Conservation (phyloP, 805 yeast species). For the Myxozyma geophila region DNA sequence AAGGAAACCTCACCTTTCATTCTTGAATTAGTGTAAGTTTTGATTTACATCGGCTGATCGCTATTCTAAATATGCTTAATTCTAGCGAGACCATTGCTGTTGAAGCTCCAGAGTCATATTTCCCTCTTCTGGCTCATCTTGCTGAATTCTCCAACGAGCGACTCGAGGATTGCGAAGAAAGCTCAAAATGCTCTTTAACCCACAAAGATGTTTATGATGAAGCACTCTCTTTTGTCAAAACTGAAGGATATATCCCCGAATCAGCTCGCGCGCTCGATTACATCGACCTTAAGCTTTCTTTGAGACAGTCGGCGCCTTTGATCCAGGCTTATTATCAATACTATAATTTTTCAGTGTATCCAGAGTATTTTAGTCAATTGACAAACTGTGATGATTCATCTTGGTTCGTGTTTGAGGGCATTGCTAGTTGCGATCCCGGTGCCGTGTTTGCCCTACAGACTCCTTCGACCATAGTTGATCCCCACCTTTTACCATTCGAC, state of each 20-base stretch:
- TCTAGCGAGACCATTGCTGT: constrained; percentile 44
- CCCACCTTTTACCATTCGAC: constrained; percentile 55
- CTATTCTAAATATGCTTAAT: not conserved
- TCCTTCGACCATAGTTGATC: constrained; percentile 35
- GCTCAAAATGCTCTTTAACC: constrained; percentile 20
- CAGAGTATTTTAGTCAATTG: constrained; percentile 42
- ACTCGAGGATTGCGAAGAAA: constrained; percentile 32
- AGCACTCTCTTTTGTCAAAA: constrained; percentile 18
- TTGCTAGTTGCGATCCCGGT: constrained; percentile 64
- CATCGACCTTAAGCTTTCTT: constrained; percentile 52
- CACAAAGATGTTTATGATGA: constrained; percentile 29
- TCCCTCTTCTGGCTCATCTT: constrained; percentile 42
- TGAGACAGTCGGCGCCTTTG: constrained; percentile 61
- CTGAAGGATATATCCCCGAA: constrained; percentile 25
- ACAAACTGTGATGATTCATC: constrained; percentile 47
- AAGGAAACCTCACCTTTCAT: constrained; percentile 29
- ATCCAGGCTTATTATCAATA: constrained; percentile 66
- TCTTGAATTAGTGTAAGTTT: constrained; percentile 32
- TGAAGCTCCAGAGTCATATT: constrained; percentile 44
- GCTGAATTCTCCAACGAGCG: constrained; percentile 29
- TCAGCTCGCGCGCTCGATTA: constrained; percentile 36
- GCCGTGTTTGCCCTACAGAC: constrained; percentile 82
- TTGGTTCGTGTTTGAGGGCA: constrained; percentile 60
- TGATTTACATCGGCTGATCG: not conserved
- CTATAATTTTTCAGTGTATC: constrained; percentile 49